Conservation (phyloP, 2,329 filamentous ascomycete genomes). For the Exophiala spinifera region DNA sequence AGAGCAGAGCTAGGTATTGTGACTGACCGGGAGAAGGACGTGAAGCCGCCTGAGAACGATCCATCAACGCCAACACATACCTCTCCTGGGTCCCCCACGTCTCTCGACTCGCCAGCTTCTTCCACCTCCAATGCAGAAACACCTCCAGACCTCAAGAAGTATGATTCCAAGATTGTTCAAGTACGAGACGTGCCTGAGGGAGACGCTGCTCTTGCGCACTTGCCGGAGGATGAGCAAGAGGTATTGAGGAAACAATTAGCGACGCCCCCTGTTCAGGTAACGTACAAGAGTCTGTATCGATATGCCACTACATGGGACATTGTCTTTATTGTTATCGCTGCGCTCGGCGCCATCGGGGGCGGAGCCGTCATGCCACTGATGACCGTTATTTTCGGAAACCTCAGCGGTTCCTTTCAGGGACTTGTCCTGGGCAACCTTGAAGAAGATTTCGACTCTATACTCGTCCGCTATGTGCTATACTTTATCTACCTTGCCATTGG, state of each 20-base stretch:
- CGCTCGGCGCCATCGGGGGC: constrained; percentile 64
- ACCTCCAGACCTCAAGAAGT: constrained; percentile 24
- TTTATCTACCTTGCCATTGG: constrained; percentile 81
- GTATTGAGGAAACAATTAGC: constrained; percentile 68
- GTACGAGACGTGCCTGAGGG: constrained; percentile 37
- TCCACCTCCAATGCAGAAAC: constrained; percentile 19
- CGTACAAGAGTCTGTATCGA: constrained; percentile 64
- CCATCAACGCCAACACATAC: constrained; percentile 15
- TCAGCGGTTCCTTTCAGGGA: constrained; percentile 68
- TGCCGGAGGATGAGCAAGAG: constrained; percentile 63
- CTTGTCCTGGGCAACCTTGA: constrained; percentile 54
- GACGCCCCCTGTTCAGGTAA: constrained; percentile 61
- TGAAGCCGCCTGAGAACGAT: constrained; percentile 11
- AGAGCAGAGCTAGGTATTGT: constrained; percentile 21
- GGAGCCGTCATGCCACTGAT: constrained; percentile 76
- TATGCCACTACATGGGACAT: constrained; percentile 67
- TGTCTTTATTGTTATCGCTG: constrained; percentile 59
- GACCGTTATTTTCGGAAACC: constrained; percentile 73
- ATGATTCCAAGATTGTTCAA: constrained; percentile 30
- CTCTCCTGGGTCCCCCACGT: constrained; percentile 7
- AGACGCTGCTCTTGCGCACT: constrained; percentile 57
- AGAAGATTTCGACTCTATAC: constrained; percentile 56
- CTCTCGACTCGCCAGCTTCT: constrained; percentile 9
- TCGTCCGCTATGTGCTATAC: constrained; percentile 69
- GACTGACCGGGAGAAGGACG: constrained; percentile 23